Evolutionary conservation across 2,329 filamentous ascomycete genomes (phyloP), one percentile per base, ranked within the genome.

Genomic region (Fusarium sp.): DNA sequence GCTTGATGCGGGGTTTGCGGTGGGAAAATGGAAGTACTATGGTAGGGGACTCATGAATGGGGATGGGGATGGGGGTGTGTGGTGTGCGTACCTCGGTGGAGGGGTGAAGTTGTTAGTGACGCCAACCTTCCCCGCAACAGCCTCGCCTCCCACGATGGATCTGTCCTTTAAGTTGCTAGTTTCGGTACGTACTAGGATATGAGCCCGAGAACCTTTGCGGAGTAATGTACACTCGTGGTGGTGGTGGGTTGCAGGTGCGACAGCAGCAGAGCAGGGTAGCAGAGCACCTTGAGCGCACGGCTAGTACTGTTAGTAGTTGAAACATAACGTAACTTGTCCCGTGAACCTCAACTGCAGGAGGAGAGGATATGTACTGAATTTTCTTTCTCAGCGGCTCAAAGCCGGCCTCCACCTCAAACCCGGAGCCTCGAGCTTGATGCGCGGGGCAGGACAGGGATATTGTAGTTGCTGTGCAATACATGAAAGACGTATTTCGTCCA

Each of bases 81-180:
- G 13, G 26, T 28, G 40, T 25, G 40, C 44, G 41, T 41, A 47
- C 38, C 61, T 47, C 51, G 61, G 56, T 45, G 52, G 65, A 46
- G 61, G 58, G 49, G 43, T 47, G 53, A 52, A 51, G 41, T 52
- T 47, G 19, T 53, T 39, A 58, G 65, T 68, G 67, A 65, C 64
- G 61, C 56, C 64, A 62, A 66, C 50, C 55, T 70, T 70, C 68
- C 68, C 68, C 68, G 68, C 68, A 70, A 61, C 53, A 61, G 67
- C 61, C 67, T 67, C 65, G 64, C 67, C 65, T 64, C 65, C 55
- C 52, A 63, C 58, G 38, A 61, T 49, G 48, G 53, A 41, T 59
- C 19, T 25, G 26, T 39, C 43, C 58, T 47, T 40, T 59, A 43
- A 22, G 43, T 11, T 34, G 38, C 35, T 36, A 35, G 10, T 46